Evolutionary conservation across 2,329 filamentous ascomycete genomes (phyloP), one percentile per base, ranked within the genome.

Genomic region (Trichoderma sp.): DNA sequence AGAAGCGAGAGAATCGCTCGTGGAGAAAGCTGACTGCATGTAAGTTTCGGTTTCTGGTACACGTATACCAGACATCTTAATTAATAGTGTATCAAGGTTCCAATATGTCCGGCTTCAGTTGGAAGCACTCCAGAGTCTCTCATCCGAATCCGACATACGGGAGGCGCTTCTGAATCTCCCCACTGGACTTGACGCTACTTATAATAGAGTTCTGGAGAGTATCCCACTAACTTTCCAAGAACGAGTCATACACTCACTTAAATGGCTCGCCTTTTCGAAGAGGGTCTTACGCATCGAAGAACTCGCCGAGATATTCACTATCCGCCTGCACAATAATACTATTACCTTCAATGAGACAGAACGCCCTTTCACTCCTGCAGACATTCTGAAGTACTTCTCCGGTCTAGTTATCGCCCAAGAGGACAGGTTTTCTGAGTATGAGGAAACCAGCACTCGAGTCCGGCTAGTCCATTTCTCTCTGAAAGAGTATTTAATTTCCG

Each of bases 41-140:
- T 51, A 3, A 51, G 47, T 51, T 24, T 51, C n/a, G 5, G 11
- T 1, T 24, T 14, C 5, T 3, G 1, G 5, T 51, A 3, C 21
- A 3, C 14, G 0, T 4, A 6, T 24, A 14, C 2, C 1, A 5
- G 11, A 14, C 0, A 14, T 6, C 0, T 12, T 1, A 24, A 51
- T 51, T 51, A 12, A 51, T 24, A 21, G n/a, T 12, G 47, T 53
- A 24, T 24, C 1, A 53, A 53, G 47, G 47, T 53, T 53, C 47
- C 47, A 53, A 24, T 53, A 53, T 21, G 47, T 53, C 47, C 47
- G 1, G 11, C 5, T 53, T 24, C 47, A 53, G 47, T 24, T 51
- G 14, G 47, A 51, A 51, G 47, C 47, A 3, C 47, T 51, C n/a
- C 47, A 1, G 1, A 6, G 0, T 14, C n/a, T 24, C 1, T 14